Evolutionary conservation across 208 protist species (phyloP).

Genomic region (Angomonas deanei): DNA sequence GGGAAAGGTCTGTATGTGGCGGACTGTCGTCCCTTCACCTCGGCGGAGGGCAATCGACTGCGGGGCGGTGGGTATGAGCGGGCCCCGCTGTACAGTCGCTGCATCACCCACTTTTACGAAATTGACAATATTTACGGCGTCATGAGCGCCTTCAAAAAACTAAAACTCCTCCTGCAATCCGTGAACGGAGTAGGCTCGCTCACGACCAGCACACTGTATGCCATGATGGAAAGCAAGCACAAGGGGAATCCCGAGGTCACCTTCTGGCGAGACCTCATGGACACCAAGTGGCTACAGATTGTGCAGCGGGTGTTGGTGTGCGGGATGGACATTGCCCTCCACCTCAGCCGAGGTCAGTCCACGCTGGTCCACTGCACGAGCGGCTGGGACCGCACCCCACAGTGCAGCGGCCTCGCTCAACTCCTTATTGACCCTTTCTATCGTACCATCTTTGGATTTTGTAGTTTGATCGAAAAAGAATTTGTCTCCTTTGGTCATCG

Average conservation of each 20-base stretch:
- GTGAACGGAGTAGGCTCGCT: slow-evolving; percentile 28
- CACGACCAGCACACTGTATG: background rate
- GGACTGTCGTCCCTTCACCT: slow-evolving; percentile 67
- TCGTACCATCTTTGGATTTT: slow-evolving; percentile 92
- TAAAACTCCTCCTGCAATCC: slow-evolving; percentile 39
- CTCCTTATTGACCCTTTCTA: slow-evolving; percentile 94
- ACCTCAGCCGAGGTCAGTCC: slow-evolving; percentile 43
- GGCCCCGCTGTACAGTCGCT: slow-evolving; percentile 59
- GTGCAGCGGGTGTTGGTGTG: slow-evolving; percentile 62
- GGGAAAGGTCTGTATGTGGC: slow-evolving; percentile 46
- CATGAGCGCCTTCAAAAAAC: slow-evolving; percentile 51
- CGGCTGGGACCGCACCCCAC: slow-evolving; percentile 94
- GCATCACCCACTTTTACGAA: slow-evolving; percentile 58
- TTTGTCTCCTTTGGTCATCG: slow-evolving; percentile 95
- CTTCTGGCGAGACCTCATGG: slow-evolving; percentile 47
- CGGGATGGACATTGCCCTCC: slow-evolving; percentile 28
- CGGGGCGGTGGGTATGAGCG: slow-evolving; percentile 86
- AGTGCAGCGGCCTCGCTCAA: slow-evolving; percentile 76
- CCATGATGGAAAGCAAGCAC: background rate
- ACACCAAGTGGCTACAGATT: slow-evolving; percentile 59
- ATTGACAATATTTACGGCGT: slow-evolving; percentile 91
- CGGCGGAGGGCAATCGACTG: slow-evolving; percentile 55
- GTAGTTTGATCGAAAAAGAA: slow-evolving; percentile 93
- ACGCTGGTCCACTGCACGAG: slow-evolving; percentile 93
- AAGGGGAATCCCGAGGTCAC: slow-evolving; percentile 30